Evolutionary conservation across 2,329 filamentous ascomycete genomes (phyloP).

Genomic region (Aspergillus pseudoviridinutans): DNA sequence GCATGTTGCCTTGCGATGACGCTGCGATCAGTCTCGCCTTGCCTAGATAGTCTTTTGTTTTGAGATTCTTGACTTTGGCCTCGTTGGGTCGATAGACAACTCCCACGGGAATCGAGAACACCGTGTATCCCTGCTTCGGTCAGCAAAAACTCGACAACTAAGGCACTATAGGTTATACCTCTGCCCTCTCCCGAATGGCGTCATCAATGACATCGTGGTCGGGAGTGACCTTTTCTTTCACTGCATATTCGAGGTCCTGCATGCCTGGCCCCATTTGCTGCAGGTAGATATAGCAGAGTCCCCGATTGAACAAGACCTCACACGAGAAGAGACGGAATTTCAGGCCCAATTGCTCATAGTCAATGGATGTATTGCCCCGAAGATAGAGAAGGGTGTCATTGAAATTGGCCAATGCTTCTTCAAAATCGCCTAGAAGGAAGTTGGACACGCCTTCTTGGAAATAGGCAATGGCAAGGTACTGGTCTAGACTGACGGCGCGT

Average conservation of each 20-base stretch:
- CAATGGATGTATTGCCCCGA: constrained; percentile 92
- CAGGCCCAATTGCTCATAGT: constrained; percentile 92
- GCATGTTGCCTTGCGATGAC: constrained; percentile 73
- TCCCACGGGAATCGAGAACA: constrained; percentile 96
- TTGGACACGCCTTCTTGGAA: constrained; percentile 99
- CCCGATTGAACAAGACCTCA: constrained; percentile 95
- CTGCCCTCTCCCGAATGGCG: constrained; percentile 86
- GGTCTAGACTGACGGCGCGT: constrained; percentile 81
- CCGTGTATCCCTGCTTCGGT: constrained; percentile 75
- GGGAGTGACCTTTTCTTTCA: constrained; percentile 92
- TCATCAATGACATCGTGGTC: constrained; percentile 98
- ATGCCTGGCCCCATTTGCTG: constrained; percentile 87
- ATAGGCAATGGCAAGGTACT: constrained; percentile 95
- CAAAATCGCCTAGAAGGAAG: constrained; percentile 93
- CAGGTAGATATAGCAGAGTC: constrained; percentile 94
- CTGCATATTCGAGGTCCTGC: constrained; percentile 84
- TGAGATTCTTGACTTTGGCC: constrained; percentile 96
- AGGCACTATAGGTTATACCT: constrained; percentile 53
- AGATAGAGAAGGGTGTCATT: constrained; percentile 96
- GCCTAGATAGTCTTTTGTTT: constrained; percentile 95
- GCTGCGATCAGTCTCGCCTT: constrained; percentile 92
- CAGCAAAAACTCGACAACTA: neutral
- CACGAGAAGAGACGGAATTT: constrained; percentile 97
- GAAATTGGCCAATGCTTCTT: constrained; percentile 96
- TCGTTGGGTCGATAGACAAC: constrained; percentile 94